Evolutionary conservation across 805 yeast species (phyloP).

Genomic region (Cyberlindnera mycetangii): DNA sequence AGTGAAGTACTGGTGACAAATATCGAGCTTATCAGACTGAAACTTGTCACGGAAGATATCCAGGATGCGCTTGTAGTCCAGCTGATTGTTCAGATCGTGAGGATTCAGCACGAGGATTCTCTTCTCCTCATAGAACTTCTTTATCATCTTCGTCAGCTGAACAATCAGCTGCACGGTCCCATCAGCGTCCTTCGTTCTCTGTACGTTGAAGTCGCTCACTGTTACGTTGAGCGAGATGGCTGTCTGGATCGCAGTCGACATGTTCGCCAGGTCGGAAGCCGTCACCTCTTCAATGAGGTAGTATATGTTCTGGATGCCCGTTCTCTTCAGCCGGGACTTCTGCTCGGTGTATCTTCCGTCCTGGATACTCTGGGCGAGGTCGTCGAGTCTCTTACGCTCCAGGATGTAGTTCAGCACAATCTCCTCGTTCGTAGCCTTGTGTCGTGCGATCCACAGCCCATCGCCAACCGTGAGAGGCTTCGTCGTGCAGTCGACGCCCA

Average conservation of each 20-base stretch:
- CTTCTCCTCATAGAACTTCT: conserved; percentile 35
- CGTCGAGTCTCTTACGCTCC: conserved; percentile 88
- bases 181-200: conserved; percentile 67
- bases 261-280: conserved; percentile 39
- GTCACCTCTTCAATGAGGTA: conserved; percentile 80
- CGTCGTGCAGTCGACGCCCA: conserved; percentile 50
- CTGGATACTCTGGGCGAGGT: conserved; percentile 72
- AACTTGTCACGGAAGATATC: conserved; percentile 44
- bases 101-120: conserved; percentile 52
- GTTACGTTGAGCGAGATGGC: conserved; percentile 70
- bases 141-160: conserved; percentile 45
- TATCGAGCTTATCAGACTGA: conserved; percentile 32
- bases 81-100: conserved; percentile 44
- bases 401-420: conserved; percentile 79
- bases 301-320: conserved; percentile 64
- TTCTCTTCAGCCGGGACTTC: conserved; percentile 66
- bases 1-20: conserved; percentile 46
- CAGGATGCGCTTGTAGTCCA: conserved; percentile 44
- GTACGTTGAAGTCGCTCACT: conserved; percentile 61
- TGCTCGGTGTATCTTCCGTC: conserved; percentile 93
- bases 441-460: conserved; percentile 81
- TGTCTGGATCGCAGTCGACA: conserved; percentile 70
- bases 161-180: conserved; percentile 65
- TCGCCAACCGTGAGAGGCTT: conserved; percentile 79
- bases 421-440: conserved; percentile 52